Conservation (phyloP, 2,329 filamentous ascomycete species). For the Hypoxylon sp. region DNA sequence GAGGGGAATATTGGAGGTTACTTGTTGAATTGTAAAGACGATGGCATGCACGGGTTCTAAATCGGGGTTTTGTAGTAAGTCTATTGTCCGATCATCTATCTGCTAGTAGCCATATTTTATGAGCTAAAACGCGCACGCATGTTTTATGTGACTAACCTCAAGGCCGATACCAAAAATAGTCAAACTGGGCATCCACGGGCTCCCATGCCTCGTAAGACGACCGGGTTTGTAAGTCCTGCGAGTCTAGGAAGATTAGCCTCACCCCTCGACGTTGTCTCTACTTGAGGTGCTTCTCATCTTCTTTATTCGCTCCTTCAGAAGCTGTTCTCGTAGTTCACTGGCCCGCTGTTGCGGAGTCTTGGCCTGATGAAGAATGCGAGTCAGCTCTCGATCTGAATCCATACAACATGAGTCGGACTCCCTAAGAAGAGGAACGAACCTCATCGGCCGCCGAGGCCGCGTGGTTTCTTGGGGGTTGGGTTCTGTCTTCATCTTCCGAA, state of each 20-base stretch:
- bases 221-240: slow-evolving; percentile 56
- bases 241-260: slow-evolving; percentile 64
- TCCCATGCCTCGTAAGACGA: slow-evolving; percentile 34
- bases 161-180: slow-evolving; percentile 38
- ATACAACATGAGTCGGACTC: slow-evolving; percentile 45
- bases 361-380: slow-evolving; percentile 53
- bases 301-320: slow-evolving; percentile 69
- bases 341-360: slow-evolving; percentile 60
- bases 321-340: slow-evolving; percentile 64
- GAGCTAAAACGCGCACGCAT: slow-evolving; percentile 32
- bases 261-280: slow-evolving; percentile 58
- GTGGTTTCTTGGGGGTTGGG: slow-evolving; percentile 55
- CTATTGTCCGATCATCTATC: slow-evolving; percentile 41
- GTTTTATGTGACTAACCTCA: slow-evolving; percentile 48
- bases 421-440: slow-evolving; percentile 59
- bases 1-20: not conserved
- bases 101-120: slow-evolving; percentile 33
- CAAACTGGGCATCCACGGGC: slow-evolving; percentile 29
- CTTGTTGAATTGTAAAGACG: slow-evolving; percentile 3
- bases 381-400: slow-evolving; percentile 55
- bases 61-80: slow-evolving; percentile 21
- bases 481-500: slow-evolving; percentile 64
- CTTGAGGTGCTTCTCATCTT: slow-evolving; percentile 68
- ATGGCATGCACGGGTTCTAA: slow-evolving; percentile 16
- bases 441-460: slow-evolving; percentile 57